Percentiles rank a stretch among this genome's conserved stretches.
Conservation (phyloP, 108 stramenopile genomes). For the Fistulifera pelliculosa region DNA sequence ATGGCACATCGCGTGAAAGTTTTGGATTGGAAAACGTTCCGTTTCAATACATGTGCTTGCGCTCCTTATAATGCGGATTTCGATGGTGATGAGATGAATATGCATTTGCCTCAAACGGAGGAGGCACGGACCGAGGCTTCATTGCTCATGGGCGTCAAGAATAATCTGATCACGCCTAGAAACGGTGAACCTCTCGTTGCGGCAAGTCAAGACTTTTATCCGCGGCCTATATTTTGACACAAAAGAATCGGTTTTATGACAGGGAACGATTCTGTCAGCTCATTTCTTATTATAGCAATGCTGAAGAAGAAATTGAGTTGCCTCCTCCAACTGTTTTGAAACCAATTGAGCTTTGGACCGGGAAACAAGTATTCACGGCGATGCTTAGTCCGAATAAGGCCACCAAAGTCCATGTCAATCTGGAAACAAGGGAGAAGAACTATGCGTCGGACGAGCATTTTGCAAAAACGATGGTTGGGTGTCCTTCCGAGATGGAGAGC, state of each 20-base stretch:
- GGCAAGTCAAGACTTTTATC: slow-evolving; percentile 96
- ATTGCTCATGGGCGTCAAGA: slow-evolving; percentile 89
- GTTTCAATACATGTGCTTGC: slow-evolving; percentile 99
- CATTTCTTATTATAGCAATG: slow-evolving; percentile 88
- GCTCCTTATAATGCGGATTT: slow-evolving; percentile 99
- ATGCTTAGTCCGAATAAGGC: slow-evolving; percentile 81
- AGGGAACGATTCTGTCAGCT: slow-evolving; percentile 79
- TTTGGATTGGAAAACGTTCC: slow-evolving; percentile 91
- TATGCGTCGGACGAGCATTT: slow-evolving; percentile 72
- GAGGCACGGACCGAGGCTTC: slow-evolving; percentile 97
- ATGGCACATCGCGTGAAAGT: slow-evolving; percentile 96
- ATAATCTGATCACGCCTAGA: slow-evolving; percentile 93
- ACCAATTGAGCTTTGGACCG: slow-evolving; percentile 93
- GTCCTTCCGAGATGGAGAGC: slow-evolving; percentile 83
- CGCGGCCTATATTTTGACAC: slow-evolving; percentile 90
- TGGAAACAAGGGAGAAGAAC: slow-evolving; percentile 93
- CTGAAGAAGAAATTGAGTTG: slow-evolving; percentile 84
- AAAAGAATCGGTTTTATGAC: slow-evolving; percentile 89
- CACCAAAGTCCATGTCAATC: slow-evolving; percentile 60
- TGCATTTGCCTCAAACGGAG: slow-evolving; percentile 99
- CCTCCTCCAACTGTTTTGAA: slow-evolving; percentile 89
- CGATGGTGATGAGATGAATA: slow-evolving; percentile 99
- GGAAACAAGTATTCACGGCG: slow-evolving; percentile 89
- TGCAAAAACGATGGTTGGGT: slow-evolving; percentile 96
- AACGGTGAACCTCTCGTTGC: slow-evolving; percentile 98